Evolutionary conservation across 805 yeast genomes (phyloP).

Genomic region (Lachancea dasiensis): DNA sequence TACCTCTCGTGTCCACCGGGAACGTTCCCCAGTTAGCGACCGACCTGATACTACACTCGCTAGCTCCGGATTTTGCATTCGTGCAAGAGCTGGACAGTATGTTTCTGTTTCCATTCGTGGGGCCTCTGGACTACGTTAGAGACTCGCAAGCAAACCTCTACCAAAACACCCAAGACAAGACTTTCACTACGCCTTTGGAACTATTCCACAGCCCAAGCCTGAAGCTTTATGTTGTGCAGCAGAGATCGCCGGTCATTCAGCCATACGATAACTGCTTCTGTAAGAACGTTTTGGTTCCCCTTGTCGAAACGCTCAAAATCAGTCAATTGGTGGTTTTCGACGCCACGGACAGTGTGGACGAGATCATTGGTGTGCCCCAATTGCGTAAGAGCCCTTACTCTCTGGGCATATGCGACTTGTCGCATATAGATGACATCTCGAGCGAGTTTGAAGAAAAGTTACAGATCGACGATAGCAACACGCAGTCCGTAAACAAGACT

Average conservation of each 20-base stretch:
- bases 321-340: conserved; percentile 51
- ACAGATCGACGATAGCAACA: conserved; percentile 15
- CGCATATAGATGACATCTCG: conserved; percentile 20
- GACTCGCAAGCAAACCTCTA: conserved; percentile 17
- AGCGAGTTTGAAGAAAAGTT: conserved; percentile 20
- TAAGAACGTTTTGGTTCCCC: conserved; percentile 44
- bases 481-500: conserved; percentile 15
- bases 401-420: conserved; percentile 21
- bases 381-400: conserved; percentile 14
- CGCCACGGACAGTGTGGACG: conserved; percentile 57
- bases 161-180: conserved; percentile 12
- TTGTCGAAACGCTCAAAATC: conserved; percentile 39
- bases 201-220: conserved; percentile 42
- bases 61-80: conserved; percentile 44
- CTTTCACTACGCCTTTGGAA: conserved; percentile 59
- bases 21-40: conserved; percentile 81
- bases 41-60: conserved; percentile 61
- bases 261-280: conserved; percentile 49
- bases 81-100: conserved; percentile 53
- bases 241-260: conserved; percentile 79
- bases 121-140: conserved; percentile 57
- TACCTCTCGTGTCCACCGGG: conserved; percentile 83
- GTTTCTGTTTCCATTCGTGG: conserved; percentile 72
- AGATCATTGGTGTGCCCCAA: conserved; percentile 1
- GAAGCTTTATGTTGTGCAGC: conserved; percentile 60